Evolutionary conservation across 768 basidiomycete species (phyloP).

Genomic region (Hortiboletus campestris): DNA sequence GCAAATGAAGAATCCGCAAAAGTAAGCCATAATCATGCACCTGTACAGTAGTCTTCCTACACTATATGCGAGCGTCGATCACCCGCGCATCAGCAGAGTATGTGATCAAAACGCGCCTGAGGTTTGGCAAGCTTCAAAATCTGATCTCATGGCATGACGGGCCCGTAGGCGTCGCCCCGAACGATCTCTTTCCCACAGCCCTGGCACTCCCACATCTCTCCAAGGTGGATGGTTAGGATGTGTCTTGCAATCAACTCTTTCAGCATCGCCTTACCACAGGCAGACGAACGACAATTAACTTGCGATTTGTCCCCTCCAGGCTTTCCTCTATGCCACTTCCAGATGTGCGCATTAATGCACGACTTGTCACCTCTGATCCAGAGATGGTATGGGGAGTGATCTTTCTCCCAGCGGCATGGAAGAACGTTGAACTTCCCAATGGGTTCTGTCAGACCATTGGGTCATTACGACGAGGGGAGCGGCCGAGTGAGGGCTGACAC

Average conservation of each 20-base stretch:
- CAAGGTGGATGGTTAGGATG: constrained; percentile 13
- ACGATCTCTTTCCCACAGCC: constrained; percentile 11
- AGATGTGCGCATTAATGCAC: constrained; percentile 13
- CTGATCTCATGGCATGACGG: constrained; percentile 2
- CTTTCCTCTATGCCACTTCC: constrained; percentile 16
- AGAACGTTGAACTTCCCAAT: constrained; percentile 1
- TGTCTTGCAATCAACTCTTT: constrained; percentile 26
- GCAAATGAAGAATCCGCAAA: neutral
- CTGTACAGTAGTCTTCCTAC: neutral
- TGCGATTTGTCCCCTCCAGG: constrained; percentile 8
- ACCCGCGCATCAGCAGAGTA: constrained; percentile 2
- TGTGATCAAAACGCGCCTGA: constrained; percentile 9
- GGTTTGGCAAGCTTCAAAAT: constrained; percentile 1
- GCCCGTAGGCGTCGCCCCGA: constrained; percentile 9
- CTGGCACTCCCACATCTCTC: constrained; percentile 14
- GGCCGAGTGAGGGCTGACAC: too few relatives aligned
- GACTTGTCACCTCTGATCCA: constrained; percentile 19
- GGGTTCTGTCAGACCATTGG: neutral
- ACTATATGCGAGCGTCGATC: neutral
- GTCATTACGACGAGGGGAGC: too few relatives aligned
- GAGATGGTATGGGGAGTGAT: constrained; percentile 2
- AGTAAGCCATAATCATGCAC: neutral
- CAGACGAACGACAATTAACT: constrained; percentile 9
- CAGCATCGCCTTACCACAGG: constrained; percentile 15
- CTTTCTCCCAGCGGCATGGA: constrained; percentile 10